Conservation (phyloP, 139 green algal species). For the Dunaliella sp. region DNA sequence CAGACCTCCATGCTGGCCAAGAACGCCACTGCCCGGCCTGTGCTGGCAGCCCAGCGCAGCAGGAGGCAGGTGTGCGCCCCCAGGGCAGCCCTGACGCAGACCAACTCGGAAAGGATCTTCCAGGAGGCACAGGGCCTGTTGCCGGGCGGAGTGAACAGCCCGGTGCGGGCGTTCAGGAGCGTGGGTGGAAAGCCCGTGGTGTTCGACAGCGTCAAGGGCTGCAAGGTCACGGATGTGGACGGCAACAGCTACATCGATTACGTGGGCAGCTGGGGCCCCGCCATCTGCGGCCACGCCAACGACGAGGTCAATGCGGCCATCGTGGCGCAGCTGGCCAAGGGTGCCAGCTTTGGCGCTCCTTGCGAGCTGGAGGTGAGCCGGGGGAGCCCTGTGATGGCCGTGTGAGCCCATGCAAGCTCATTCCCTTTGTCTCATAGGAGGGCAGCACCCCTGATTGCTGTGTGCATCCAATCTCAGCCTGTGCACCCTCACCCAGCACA, state of each 20-base stretch:
- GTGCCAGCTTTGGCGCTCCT: constrained; percentile 95
- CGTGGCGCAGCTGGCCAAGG: constrained; percentile 90
- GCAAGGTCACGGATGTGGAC: constrained; percentile 91
- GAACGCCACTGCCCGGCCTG: background rate
- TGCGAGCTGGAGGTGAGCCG: constrained; percentile 92
- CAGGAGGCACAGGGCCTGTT: constrained; percentile 89
- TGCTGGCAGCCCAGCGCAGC: background rate
- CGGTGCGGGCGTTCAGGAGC: constrained; percentile 95
- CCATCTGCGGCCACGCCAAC: constrained; percentile 91
- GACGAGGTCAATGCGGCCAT: constrained; percentile 95
- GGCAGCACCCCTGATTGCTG: too few species aligned
- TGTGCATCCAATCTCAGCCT: too few species aligned
- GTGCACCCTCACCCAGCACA: too few species aligned
- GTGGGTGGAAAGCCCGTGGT: constrained; percentile 97
- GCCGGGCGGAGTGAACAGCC: constrained; percentile 96
- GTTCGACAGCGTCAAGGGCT: constrained; percentile 95
- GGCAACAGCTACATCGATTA: constrained; percentile 97
- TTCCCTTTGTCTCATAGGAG: too few species aligned
- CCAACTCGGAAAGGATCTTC: constrained; percentile 66
- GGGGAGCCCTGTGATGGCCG: too few species aligned
- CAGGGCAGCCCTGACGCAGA: background rate
- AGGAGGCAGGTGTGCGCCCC: background rate
- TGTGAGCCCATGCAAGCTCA: too few species aligned
- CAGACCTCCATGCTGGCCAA: background rate
- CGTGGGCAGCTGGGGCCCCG: constrained; percentile 95